Percentiles rank a stretch among this genome's conserved stretches.
These are phyloP conservation scores for Arthromyces matolae DNA, from an alignment of 768 basidiomycete species.

Conservation along the genomic window DNA sequence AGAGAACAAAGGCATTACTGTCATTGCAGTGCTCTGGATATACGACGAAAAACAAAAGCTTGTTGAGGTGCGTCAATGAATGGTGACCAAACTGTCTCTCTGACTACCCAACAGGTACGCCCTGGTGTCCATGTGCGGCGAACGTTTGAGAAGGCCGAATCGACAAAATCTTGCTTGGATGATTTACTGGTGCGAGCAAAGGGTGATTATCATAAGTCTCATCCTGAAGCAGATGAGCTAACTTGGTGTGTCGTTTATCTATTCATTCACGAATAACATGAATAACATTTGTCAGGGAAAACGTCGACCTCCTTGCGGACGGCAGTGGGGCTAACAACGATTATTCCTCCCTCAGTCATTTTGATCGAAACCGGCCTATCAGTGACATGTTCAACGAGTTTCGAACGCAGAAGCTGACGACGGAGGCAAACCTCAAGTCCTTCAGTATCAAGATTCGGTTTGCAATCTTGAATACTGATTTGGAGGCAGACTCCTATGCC, in stretches of 20 bases:
- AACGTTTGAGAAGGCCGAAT: background rate
- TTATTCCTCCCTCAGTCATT: conserved; percentile 2
- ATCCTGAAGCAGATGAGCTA: no score
- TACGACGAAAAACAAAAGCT: no score
- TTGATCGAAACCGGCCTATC: background rate
- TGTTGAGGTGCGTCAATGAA: no score
- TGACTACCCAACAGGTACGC: no score
- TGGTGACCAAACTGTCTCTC: no score
- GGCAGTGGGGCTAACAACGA: conserved; percentile 1
- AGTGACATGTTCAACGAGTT: background rate
- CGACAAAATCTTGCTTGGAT: background rate
- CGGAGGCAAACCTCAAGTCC: background rate
- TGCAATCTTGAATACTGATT: no score
- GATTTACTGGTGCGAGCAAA: no score
- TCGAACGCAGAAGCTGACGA: background rate
- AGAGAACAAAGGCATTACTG: no score
- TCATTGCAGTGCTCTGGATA: no score
- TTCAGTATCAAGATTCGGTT: background rate
- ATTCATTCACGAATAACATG: no score
- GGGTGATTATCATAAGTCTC: no score
- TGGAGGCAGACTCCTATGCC: no score
- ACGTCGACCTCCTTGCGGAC: conserved; percentile 1
- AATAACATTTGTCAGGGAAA: background rate
- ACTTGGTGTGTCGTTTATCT: background rate
- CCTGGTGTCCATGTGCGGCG: background rate